phyloP scores from a whole-genome alignment of 2,329 filamentous ascomycete species.

The Exophiala calicioides region DNA sequence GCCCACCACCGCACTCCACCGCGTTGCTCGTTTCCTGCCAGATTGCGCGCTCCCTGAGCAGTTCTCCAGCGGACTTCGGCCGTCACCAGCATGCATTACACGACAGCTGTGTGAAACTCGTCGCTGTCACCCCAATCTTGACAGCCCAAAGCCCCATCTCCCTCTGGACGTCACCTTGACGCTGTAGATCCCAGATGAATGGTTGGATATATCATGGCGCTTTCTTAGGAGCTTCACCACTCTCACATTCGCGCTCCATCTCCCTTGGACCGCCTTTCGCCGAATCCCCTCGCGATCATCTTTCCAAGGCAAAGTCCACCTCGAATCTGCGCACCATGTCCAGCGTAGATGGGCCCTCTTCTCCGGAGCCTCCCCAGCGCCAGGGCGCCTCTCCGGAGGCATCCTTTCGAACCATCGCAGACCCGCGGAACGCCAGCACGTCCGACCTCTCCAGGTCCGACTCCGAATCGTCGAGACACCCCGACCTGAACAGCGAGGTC shows the following conservation, averaged over 20 bases:
- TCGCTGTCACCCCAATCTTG: neutral
- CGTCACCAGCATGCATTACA: constrained; percentile 21
- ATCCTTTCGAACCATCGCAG: constrained; percentile 50
- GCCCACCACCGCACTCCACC: no score
- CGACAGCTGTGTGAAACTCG: constrained; percentile 22
- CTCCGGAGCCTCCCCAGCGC: constrained; percentile 33
- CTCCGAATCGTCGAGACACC: constrained; percentile 48
- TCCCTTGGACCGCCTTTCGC: constrained; percentile 24
- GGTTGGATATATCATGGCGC: constrained; percentile 25
- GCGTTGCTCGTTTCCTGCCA: no score
- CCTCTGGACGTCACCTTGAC: constrained; percentile 1
- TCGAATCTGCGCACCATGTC: constrained; percentile 43
- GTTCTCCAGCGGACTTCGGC: constrained; percentile 4
- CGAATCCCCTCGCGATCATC: constrained; percentile 22
- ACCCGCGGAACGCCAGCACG: constrained; percentile 42
- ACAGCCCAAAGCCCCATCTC: neutral
- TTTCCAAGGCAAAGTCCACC: constrained; percentile 48
- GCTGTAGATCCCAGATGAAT: constrained; percentile 23
- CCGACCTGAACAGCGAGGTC: constrained; percentile 72
- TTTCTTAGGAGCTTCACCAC: constrained; percentile 22
- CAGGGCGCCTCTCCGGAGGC: constrained; percentile 35
- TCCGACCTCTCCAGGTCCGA: constrained; percentile 41
- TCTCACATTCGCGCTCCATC: constrained; percentile 24
- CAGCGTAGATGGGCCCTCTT: constrained; percentile 33
- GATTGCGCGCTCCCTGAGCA: no score